Evolutionary conservation across 1,284 basidiomycete species (phyloP).

Genomic region (Anthracocystis walkeri): DNA sequence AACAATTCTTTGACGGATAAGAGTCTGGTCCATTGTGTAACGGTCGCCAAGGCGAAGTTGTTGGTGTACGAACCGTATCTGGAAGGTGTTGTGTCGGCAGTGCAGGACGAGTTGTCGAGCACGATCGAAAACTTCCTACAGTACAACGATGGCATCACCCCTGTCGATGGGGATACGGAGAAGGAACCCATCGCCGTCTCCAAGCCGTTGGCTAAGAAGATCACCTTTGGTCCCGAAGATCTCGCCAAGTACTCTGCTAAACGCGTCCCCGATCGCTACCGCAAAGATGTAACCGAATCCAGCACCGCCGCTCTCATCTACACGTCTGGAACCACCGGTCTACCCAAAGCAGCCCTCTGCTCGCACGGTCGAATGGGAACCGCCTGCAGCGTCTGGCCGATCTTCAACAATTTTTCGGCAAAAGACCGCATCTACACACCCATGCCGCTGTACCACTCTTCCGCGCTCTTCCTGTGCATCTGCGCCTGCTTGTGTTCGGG

Average conservation of each 20-base stretch:
- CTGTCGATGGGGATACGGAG: conserved; percentile 44
- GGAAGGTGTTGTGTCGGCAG: conserved; percentile 50
- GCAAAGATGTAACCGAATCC: conserved; percentile 46
- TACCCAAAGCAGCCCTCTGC: conserved; percentile 69
- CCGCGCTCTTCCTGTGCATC: conserved; percentile 67
- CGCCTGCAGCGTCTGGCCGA: conserved; percentile 59
- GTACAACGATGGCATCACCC: conserved; percentile 63
- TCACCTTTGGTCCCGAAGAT: conserved; percentile 52
- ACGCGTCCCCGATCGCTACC: conserved; percentile 44
- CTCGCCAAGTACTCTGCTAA: conserved; percentile 49
- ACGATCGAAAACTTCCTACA: conserved; percentile 50
- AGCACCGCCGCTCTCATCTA: conserved; percentile 61
- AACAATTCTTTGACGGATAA: conserved; percentile 68
- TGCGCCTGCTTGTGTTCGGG: conserved; percentile 58
- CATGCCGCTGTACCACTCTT: conserved; percentile 69
- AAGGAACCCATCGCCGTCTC: conserved; percentile 29
- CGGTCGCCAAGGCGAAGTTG: conserved; percentile 55
- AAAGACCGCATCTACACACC: conserved; percentile 69
- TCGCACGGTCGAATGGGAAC: conserved; percentile 67
- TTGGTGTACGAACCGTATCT: conserved; percentile 67
- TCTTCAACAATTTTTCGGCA: conserved; percentile 49
- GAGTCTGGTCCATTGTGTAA: conserved; percentile 67
- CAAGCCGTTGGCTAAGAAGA: conserved; percentile 38
- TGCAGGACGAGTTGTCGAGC: conserved; percentile 50
- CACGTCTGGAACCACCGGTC: conserved; percentile 63